These are phyloP conservation scores for Lepidium africanum DNA, from an alignment of 345 rosid species.

Conservation along the genomic window DNA sequence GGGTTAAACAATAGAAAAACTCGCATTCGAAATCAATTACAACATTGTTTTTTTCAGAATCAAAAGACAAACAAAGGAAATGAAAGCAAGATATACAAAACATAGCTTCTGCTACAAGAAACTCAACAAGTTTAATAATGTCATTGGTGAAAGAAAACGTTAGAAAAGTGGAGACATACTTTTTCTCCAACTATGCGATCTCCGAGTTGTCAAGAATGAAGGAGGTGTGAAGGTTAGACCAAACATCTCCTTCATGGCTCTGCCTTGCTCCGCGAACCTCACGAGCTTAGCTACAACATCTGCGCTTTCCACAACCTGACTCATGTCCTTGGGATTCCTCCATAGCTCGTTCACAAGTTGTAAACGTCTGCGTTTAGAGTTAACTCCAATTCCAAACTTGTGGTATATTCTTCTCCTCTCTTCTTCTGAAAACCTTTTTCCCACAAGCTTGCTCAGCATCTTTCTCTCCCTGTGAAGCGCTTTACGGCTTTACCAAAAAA, in stretches of 20 bases:
- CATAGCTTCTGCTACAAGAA: slow-evolving; percentile 4
- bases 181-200: slow-evolving; percentile 55
- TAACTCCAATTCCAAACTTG: slow-evolving; percentile 65
- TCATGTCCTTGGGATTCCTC: slow-evolving; percentile 55
- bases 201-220: slow-evolving; percentile 32
- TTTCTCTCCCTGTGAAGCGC: slow-evolving; percentile 64
- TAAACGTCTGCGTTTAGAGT: slow-evolving; percentile 70
- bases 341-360: slow-evolving; percentile 70
- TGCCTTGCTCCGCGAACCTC: slow-evolving; percentile 73
- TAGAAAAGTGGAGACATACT: slow-evolving; percentile 39
- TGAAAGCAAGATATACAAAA: not conserved
- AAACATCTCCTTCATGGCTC: slow-evolving; percentile 79
- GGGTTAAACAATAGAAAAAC: too few relatives aligned
- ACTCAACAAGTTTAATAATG: not conserved
- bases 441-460: slow-evolving; percentile 78
- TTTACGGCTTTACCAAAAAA: slow-evolving; percentile 43
- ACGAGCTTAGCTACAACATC: slow-evolving; percentile 76
- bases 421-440: slow-evolving; percentile 56
- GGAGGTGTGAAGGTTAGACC: slow-evolving; percentile 79
- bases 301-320: slow-evolving; percentile 60
- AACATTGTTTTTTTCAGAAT: not conserved
- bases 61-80: not conserved
- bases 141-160: not conserved
- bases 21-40: not conserved
- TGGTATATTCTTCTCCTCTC: slow-evolving; percentile 59